Conservation (phyloP, 2,329 filamentous ascomycete species). For the Ophiocordyceps unilateralis region DNA sequence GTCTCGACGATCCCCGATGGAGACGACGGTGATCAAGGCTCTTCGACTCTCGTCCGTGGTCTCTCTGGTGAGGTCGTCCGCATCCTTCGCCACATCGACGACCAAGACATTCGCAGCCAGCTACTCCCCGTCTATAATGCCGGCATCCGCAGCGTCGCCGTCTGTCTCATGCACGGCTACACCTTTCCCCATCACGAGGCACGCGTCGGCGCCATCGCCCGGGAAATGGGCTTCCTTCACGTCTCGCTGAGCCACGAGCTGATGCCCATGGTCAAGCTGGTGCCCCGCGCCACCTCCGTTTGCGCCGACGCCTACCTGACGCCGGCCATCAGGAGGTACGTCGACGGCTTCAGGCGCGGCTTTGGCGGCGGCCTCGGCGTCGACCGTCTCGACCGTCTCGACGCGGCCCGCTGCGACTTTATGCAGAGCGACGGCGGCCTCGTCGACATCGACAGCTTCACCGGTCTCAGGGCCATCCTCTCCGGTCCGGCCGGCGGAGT, state of each 20-base stretch:
- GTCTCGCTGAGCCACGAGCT: slow-evolving; percentile 19
- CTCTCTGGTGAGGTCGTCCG: slow-evolving; percentile 52
- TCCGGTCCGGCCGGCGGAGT: slow-evolving; percentile 65
- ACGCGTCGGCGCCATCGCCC: slow-evolving; percentile 16
- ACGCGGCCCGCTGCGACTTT: slow-evolving; percentile 41
- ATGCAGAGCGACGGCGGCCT: slow-evolving; percentile 46
- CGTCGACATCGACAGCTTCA: slow-evolving; percentile 43
- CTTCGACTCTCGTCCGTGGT: slow-evolving; percentile 45
- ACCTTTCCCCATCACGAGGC: slow-evolving; percentile 37
- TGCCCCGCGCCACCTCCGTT: slow-evolving; percentile 25
- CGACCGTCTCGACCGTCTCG: slow-evolving; percentile 49
- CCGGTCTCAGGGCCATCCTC: slow-evolving; percentile 51
- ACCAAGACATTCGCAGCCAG: slow-evolving; percentile 33
- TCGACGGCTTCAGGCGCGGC: slow-evolving; percentile 16
- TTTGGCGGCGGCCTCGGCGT: slow-evolving; percentile 18
- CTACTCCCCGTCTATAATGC: slow-evolving; percentile 42
- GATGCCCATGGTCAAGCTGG: slow-evolving; percentile 25
- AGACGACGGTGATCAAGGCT: slow-evolving; percentile 13
- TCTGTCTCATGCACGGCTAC: slow-evolving; percentile 61
- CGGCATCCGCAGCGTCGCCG: slow-evolving; percentile 33
- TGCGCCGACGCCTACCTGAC: slow-evolving; percentile 26
- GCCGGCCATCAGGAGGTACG: slow-evolving; percentile 18
- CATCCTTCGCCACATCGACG: slow-evolving; percentile 42
- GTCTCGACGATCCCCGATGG: slow-evolving; percentile 23
- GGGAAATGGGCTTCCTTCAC: slow-evolving; percentile 21